Percentiles rank a stretch among this genome's conserved stretches.
Evolutionary conservation across 2,329 filamentous ascomycete species (phyloP).

Genomic region (Colletotrichum scovillei): DNA sequence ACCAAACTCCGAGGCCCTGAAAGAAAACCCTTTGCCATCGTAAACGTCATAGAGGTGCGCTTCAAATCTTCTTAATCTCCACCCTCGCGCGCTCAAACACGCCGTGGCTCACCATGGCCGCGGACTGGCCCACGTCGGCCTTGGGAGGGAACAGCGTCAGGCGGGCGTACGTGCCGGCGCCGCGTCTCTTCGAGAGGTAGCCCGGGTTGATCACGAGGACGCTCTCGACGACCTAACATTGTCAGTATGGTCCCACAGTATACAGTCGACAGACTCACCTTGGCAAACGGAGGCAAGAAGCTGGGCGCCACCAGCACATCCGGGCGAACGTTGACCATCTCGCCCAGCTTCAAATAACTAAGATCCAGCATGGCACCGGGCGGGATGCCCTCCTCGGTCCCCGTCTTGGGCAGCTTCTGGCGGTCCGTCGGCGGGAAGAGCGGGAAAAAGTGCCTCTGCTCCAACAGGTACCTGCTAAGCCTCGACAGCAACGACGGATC

Average conservation of each 20-base stretch:
- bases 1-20: slow-evolving; percentile 20
- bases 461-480: slow-evolving; percentile 81
- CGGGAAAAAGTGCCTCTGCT: slow-evolving; percentile 92
- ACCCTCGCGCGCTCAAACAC: slow-evolving; percentile 87
- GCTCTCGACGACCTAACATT: slow-evolving; percentile 82
- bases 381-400: slow-evolving; percentile 67
- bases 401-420: slow-evolving; percentile 73
- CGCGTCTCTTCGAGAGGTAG: slow-evolving; percentile 84
- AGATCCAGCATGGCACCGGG: slow-evolving; percentile 85
- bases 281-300: slow-evolving; percentile 85
- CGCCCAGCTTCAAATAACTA: slow-evolving; percentile 86
- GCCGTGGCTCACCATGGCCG: slow-evolving; percentile 74
- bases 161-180: slow-evolving; percentile 86
- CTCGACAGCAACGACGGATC: slow-evolving; percentile 75
- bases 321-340: slow-evolving; percentile 87
- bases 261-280: slow-evolving; percentile 64
- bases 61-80: slow-evolving; percentile 82
- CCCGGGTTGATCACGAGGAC: slow-evolving; percentile 94
- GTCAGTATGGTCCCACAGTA: slow-evolving; percentile 10
- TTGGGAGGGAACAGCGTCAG: slow-evolving; percentile 78
- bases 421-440: slow-evolving; percentile 85
- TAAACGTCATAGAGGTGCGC: background rate
- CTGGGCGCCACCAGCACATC: slow-evolving; percentile 89
- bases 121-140: slow-evolving; percentile 66
- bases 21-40: slow-evolving; percentile 13